Percentiles rank a stretch among this genome's conserved stretches.
Conservation (phyloP, 225 moss, liverwort and hornwort species). For the Asterella californica region DNA sequence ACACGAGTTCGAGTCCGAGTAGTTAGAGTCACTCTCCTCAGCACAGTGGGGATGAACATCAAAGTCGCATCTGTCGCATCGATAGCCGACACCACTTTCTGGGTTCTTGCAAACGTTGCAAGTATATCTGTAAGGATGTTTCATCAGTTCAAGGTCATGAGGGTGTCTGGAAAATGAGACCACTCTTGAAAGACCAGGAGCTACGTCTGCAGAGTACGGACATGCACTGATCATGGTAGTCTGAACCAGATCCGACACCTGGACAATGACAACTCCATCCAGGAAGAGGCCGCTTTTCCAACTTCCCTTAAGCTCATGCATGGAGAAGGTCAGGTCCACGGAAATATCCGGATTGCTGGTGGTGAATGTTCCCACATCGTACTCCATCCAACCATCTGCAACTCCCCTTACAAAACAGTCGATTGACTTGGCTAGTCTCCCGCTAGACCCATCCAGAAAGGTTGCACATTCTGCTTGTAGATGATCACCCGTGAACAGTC, state of each 20-base stretch:
- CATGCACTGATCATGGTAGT: not conserved
- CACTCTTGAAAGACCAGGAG: conserved; percentile 22
- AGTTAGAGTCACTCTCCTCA: conserved; percentile 11
- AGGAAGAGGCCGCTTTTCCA: conserved; percentile 43
- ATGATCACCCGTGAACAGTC: conserved; percentile 24
- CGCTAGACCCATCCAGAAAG: conserved; percentile 19
- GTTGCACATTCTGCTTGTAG: conserved; percentile 25
- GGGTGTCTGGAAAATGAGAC: conserved; percentile 33
- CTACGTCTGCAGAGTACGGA: conserved; percentile 8
- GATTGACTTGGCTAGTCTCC: not conserved
- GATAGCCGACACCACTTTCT: conserved; percentile 31
- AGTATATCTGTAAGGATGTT: conserved; percentile 29
- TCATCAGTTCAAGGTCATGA: conserved; percentile 39
- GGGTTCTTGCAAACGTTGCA: conserved; percentile 32
- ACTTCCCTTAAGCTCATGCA: conserved; percentile 37
- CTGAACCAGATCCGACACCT: conserved; percentile 1
- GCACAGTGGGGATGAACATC: conserved; percentile 40
- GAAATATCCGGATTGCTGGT: conserved; percentile 25
- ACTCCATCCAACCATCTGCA: conserved; percentile 34
- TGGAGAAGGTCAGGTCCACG: conserved; percentile 30
- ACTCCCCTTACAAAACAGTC: not conserved
- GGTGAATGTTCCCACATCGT: conserved; percentile 36
- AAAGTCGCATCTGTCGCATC: conserved; percentile 30
- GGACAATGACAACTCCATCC: conserved; percentile 30
- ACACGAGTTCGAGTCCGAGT: conserved; percentile 3